Percentiles rank a stretch among this genome's conserved stretches.
phyloP scores from a whole-genome alignment of 2,329 filamentous ascomycete genomes.

The Diplodia corticola region DNA sequence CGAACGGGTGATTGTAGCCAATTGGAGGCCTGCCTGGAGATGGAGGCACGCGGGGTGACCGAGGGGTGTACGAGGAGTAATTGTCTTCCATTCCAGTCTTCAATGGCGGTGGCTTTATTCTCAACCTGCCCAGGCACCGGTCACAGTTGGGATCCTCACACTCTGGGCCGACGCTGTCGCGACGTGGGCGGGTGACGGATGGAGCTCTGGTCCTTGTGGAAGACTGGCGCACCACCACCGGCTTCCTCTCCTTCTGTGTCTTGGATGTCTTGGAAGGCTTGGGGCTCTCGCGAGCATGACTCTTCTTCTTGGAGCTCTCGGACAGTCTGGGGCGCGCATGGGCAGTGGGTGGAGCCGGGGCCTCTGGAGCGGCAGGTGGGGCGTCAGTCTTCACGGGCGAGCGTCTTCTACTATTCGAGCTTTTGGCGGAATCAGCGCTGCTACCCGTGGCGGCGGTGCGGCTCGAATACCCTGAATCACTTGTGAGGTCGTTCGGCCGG shows the following conservation, averaged over 20 bases:
- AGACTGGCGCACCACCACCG: neutral
- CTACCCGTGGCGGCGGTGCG: constrained; percentile 54
- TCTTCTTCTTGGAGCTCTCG: neutral
- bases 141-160: constrained; percentile 4
- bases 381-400: constrained; percentile 11
- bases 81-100: constrained; percentile 36
- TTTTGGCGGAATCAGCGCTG: constrained; percentile 53
- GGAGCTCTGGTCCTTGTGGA: neutral
- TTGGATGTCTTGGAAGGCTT: constrained; percentile 13
- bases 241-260: constrained; percentile 7
- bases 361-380: constrained; percentile 1
- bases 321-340: neutral
- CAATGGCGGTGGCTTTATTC: constrained; percentile 13
- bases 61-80: constrained; percentile 30
- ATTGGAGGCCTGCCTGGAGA: constrained; percentile 28
- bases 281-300: neutral
- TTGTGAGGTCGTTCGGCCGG: constrained; percentile 48
- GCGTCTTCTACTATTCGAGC: constrained; percentile 28
- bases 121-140: neutral
- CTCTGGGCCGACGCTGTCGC: constrained; percentile 1
- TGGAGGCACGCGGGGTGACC: constrained; percentile 34
- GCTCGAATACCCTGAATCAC: constrained; percentile 65
- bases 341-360: neutral
- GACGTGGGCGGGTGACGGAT: constrained; percentile 3
- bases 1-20: constrained; percentile 31